Conservation (phyloP, 257 asterid species). For the Eustoma russellianum region DNA sequence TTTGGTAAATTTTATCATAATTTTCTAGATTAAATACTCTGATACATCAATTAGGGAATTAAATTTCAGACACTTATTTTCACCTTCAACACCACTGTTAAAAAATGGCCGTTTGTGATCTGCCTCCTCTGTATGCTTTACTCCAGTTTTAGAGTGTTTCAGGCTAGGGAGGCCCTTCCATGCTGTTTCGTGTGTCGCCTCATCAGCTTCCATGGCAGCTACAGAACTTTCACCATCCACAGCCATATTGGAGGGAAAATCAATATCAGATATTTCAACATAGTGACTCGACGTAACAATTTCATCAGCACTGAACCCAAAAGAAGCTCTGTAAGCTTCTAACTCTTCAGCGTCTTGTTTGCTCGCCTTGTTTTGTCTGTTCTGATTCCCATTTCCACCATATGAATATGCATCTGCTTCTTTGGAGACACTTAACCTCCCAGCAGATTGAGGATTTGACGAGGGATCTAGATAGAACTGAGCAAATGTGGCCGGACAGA, state of each 20-base stretch:
- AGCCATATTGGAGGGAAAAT: conserved; percentile 60
- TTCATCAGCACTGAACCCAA: conserved; percentile 99
- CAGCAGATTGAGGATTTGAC: conserved; percentile 70
- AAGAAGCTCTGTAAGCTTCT: conserved; percentile 96
- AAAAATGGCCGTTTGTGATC: conserved; percentile 20
- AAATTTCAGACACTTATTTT: neutral
- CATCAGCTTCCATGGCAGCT: conserved; percentile 27
- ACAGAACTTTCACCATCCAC: conserved; percentile 29
- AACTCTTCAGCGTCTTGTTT: conserved; percentile 87
- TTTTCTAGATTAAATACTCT: too few species aligned
- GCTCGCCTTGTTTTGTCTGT: conserved; percentile 53
- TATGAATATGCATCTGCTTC: conserved; percentile 74
- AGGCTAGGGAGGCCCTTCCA: conserved; percentile 27
- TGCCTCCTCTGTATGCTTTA: conserved; percentile 18
- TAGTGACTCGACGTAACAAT: conserved; percentile 68
- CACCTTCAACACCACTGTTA: conserved; percentile 33
- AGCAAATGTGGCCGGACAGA: conserved; percentile 99
- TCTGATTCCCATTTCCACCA: conserved; percentile 57
- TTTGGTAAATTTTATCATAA: too few species aligned
- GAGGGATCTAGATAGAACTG: conserved; percentile 88
- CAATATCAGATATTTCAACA: conserved; percentile 79
- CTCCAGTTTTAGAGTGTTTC: conserved; percentile 33
- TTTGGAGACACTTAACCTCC: conserved; percentile 83
- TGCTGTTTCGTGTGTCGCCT: conserved; percentile 20
- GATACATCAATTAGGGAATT: neutral